Evolutionary conservation across 192 early-diverging fungal genomes (phyloP), one percentile per base, ranked within the genome.

Genomic region (Diversispora epigaea): DNA sequence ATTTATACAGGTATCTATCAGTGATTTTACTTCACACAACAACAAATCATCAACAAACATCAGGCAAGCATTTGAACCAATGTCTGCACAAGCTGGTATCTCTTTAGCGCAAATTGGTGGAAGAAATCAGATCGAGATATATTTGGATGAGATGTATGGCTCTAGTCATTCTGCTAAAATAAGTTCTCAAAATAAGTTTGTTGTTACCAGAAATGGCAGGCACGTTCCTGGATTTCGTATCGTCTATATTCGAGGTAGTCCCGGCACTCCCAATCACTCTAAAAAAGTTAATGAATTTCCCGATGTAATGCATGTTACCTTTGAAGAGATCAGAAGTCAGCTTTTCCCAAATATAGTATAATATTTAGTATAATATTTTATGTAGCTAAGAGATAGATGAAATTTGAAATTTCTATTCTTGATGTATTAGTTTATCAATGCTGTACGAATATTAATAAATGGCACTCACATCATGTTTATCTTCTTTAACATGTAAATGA

Each of bases 231-330:
- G 71, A 56, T 81, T 81, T 67, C 69, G 56, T 45, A 68, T 81
- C 52, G 69, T 81, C 74, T 81, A 76, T 64, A 78, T 81, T 61
- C 77, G 62, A 40, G 77, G 77, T 65, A 66, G 40, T 61, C 68
- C 73, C 9, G 39, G 71, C 55, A 55, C 44, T 73, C 55, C 71
- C n/a, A 73, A 73, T 39, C 50, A 73, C 44, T 60, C 71, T 17
- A 32, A 25, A 45, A 56, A 56, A 73, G 69, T 71, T 47, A 7
- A 54, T 55, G 69, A 57, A 12, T 72, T 76, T 21, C 73, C 76
- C 17, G 77, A 81, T 54, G 46, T 81, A 58, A 6, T 6, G 55
- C 77, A 78, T 65, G 44, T 78, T 61, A 45, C 68, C 14, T 81
- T 77, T 21, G 77, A 78, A 46, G 80, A 81, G 62, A 15, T 81